Evolutionary conservation across 2,329 filamentous ascomycete genomes (phyloP).

Genomic region (Ophiostoma piceae): DNA sequence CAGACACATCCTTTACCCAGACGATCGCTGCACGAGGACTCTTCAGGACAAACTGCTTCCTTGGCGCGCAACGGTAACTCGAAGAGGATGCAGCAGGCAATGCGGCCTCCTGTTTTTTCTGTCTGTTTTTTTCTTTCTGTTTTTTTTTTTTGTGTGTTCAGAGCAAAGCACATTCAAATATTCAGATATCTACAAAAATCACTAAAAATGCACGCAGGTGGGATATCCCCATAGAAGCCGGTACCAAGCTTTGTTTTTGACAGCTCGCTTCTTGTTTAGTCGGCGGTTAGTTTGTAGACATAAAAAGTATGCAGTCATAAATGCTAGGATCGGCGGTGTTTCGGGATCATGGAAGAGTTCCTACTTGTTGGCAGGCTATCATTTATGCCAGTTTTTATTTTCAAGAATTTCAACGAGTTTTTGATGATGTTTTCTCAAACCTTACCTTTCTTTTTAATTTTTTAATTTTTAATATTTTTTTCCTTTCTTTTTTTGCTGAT

Average conservation of each 20-base stretch:
- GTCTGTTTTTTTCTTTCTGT: background rate
- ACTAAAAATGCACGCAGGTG: no score
- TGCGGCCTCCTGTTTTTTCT: background rate
- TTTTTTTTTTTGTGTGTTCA: no score
- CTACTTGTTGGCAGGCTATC: background rate
- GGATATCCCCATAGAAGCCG: no score
- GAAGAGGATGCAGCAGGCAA: no score
- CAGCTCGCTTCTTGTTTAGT: background rate
- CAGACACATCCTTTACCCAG: background rate
- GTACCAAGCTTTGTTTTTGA: background rate
- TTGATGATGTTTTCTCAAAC: no score
- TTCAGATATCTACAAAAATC: no score
- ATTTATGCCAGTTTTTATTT: background rate
- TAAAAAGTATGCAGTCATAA: background rate
- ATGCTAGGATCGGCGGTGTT: background rate
- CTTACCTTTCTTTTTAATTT: no score
- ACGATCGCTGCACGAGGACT: background rate
- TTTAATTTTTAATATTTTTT: no score
- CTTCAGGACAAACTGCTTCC: background rate
- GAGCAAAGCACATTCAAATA: no score
- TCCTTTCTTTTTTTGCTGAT: no score
- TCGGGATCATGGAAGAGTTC: background rate
- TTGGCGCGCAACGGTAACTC: conserved; percentile 1
- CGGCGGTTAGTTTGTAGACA: no score
- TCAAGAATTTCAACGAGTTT: no score